These are phyloP conservation scores for sorghum (Sorghum bicolor) DNA, from an alignment of 176 grass and related monocot species.

Conservation along the genomic window DNA sequence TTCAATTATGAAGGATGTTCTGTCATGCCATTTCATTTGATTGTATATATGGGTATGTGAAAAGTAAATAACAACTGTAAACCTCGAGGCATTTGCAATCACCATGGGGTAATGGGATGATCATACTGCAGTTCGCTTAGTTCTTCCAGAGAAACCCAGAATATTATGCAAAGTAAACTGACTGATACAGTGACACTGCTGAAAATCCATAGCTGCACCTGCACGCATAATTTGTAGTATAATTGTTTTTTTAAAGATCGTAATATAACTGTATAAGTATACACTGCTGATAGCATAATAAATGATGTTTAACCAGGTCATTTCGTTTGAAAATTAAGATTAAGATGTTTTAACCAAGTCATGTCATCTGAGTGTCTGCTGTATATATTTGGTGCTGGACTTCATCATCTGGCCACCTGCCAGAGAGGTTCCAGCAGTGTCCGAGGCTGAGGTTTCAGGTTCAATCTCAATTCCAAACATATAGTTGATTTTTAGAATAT, in stretches of 20 bases:
- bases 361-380: neutral
- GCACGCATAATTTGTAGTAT: neutral
- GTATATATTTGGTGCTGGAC: constrained; percentile 42
- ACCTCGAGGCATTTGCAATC: neutral
- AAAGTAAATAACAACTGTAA: neutral
- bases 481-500: neutral
- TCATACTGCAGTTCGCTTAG: neutral
- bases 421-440: constrained; percentile 3
- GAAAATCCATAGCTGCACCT: neutral
- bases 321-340: neutral
- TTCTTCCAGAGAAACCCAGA: neutral
- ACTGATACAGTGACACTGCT: neutral
- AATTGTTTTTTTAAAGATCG: too few species aligned
- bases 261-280: neutral
- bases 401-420: constrained; percentile 32
- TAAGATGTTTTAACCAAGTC: neutral
- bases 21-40: neutral
- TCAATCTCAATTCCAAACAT: neutral
- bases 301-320: neutral
- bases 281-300: neutral
- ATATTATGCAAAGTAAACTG: neutral
- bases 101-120: neutral
- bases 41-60: neutral
- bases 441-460: constrained; percentile 26
- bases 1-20: neutral